Percentiles rank a stretch among this genome's conserved stretches.
phyloP scores from a whole-genome alignment of 805 yeast species.

The Wickerhamiella kurtzmanii region DNA sequence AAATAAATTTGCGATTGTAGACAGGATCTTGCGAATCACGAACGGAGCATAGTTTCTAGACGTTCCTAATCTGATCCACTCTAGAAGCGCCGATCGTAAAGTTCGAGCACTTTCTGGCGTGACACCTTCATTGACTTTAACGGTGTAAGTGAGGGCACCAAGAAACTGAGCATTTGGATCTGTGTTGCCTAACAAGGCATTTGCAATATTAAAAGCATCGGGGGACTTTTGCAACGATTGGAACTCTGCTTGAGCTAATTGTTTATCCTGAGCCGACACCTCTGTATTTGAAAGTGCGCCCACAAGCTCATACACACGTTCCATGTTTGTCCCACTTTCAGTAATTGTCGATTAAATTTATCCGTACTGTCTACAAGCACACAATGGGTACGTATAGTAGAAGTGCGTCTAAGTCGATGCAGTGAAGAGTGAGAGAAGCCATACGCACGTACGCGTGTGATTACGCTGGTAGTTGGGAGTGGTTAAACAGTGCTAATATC shows the following conservation, averaged over 20 bases:
- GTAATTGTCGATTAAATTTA: too few relatives aligned
- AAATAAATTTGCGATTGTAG: constrained; percentile 40
- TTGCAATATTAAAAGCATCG: constrained; percentile 46
- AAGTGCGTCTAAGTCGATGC: too few relatives aligned
- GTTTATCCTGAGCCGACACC: constrained; percentile 7
- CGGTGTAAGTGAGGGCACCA: constrained; percentile 71
- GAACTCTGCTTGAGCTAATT: constrained; percentile 35
- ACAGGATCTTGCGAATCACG: constrained; percentile 45
- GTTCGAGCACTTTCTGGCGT: constrained; percentile 14
- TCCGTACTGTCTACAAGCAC: too few relatives aligned
- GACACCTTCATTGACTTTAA: constrained; percentile 22
- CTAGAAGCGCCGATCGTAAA: constrained; percentile 10
- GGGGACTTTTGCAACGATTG: constrained; percentile 46
- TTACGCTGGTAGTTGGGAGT: not conserved
- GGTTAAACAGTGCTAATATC: not conserved
- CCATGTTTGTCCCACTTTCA: too few relatives aligned
- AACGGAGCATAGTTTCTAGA: constrained; percentile 21
- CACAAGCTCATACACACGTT: constrained; percentile 10
- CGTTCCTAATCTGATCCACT: constrained; percentile 7
- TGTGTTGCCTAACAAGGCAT: constrained; percentile 31
- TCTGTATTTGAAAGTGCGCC: constrained; percentile 12
- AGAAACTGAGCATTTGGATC: constrained; percentile 40
- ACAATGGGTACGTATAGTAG: too few relatives aligned
- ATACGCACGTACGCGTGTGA: not conserved
- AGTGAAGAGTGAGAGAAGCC: not conserved